These are phyloP conservation scores for Globisporangium ultimum DNA, from an alignment of 352 stramenopile genomes.

Conservation along the genomic window DNA sequence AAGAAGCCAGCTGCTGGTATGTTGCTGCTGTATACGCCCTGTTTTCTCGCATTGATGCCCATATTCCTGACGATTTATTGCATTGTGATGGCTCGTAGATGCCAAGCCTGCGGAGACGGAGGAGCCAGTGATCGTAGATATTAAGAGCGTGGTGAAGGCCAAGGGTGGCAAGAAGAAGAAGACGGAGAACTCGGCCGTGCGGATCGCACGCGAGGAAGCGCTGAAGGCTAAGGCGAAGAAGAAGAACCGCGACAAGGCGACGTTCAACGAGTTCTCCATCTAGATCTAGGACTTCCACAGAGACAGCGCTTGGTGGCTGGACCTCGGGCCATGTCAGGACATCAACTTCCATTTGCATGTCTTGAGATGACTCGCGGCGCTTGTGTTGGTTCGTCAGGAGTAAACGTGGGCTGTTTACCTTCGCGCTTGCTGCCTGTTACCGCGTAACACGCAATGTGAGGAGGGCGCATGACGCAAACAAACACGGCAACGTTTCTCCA, in stretches of 20 bases:
- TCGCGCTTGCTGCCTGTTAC: too few relatives aligned
- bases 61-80: too few relatives aligned
- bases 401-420: too few relatives aligned
- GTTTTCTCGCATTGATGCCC: background rate
- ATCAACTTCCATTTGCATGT: background rate
- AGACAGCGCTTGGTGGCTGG: background rate
- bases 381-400: background rate
- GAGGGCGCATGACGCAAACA: background rate
- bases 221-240: slow-evolving; percentile 67
- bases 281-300: slow-evolving; percentile 17
- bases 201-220: slow-evolving; percentile 69
- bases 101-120: slow-evolving; percentile 18
- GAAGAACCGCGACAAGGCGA: slow-evolving; percentile 74
- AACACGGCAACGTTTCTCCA: background rate
- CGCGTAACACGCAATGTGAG: background rate
- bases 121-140: slow-evolving; percentile 48
- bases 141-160: slow-evolving; percentile 68
- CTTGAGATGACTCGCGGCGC: background rate
- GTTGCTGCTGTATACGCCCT: background rate
- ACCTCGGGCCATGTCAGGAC: background rate
- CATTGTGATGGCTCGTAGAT: slow-evolving; percentile 9
- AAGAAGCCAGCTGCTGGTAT: slow-evolving; percentile 31
- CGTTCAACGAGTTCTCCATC: slow-evolving; percentile 83
- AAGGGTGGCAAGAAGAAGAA: slow-evolving; percentile 65
- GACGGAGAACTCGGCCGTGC: slow-evolving; percentile 45